A percentile compares a stretch with the other conserved stretches of the same genome.
These are phyloP conservation scores for Pseudocercospora pini-densiflorae DNA, from an alignment of 2,329 filamentous ascomycete genomes.

Conservation along the genomic window DNA sequence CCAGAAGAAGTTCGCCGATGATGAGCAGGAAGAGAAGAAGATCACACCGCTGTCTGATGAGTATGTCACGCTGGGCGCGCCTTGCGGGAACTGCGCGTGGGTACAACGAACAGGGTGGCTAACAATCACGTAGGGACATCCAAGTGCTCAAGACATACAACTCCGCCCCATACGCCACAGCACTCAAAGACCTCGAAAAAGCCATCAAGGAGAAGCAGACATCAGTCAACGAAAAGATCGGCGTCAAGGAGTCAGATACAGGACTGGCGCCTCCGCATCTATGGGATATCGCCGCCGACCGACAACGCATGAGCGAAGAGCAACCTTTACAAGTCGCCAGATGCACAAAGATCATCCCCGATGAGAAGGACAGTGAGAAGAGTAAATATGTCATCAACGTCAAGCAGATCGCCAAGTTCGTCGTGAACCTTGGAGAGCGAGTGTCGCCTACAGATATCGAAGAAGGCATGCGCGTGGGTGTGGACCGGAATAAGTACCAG, in stretches of 20 bases:
- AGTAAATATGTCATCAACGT: conserved; percentile 99
- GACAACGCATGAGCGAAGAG: conserved; percentile 98
- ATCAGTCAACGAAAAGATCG: conserved; percentile 99
- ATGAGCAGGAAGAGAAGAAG: conserved; percentile 99
- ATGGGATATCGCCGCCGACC: conserved; percentile 97
- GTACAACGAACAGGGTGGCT: neutral
- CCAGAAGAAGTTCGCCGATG: conserved; percentile 94
- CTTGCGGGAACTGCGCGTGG: neutral
- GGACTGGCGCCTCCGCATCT: conserved; percentile 97
- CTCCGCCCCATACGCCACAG: conserved; percentile 90
- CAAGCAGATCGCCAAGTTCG: conserved; percentile 99
- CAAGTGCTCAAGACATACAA: conserved; percentile 99
- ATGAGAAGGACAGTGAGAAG: conserved; percentile 95
- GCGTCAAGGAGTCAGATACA: conserved; percentile 89
- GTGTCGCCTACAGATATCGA: conserved; percentile 99
- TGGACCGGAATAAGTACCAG: conserved; percentile 99
- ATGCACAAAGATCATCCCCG: conserved; percentile 98
- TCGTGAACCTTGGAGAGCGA: conserved; percentile 94
- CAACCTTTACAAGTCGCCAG: conserved; percentile 96
- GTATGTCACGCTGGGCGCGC: conserved; percentile 56
- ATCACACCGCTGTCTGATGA: conserved; percentile 96
- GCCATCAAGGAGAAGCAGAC: conserved; percentile 99
- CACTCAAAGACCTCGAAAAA: conserved; percentile 96
- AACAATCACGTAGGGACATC: conserved; percentile 73
- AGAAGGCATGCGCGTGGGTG: conserved; percentile 96